phyloP scores from a whole-genome alignment of 202 grass and related monocot genomes.

The Thinopyrum obtusiflorum region DNA sequence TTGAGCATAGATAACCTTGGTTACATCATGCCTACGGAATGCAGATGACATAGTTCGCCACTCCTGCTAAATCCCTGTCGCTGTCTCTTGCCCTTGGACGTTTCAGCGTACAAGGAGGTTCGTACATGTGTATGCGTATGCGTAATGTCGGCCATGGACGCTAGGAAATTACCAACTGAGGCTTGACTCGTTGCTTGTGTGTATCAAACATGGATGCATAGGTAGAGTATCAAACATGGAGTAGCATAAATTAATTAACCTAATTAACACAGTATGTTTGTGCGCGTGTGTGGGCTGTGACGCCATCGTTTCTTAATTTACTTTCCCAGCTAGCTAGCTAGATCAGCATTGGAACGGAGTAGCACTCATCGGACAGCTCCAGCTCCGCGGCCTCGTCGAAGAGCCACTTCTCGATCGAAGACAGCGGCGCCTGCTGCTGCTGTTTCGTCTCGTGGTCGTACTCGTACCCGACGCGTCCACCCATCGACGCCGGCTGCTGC shows the following conservation, averaged over 20 bases:
- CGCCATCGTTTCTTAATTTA: background rate
- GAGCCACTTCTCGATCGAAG: constrained; percentile 80
- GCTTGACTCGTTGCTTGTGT: too few species aligned
- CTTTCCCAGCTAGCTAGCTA: background rate
- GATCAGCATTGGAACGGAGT: constrained; percentile 44
- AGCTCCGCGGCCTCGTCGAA: constrained; percentile 64
- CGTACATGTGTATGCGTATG: background rate
- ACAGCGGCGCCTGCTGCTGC: constrained; percentile 38
- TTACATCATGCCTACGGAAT: constrained; percentile 31
- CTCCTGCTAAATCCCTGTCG: constrained; percentile 18
- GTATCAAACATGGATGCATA: background rate
- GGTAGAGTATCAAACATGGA: background rate
- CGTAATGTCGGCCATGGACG: background rate
- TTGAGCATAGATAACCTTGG: background rate
- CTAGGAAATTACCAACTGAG: background rate
- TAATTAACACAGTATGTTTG: background rate
- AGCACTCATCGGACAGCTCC: constrained; percentile 58
- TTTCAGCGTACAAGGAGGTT: background rate
- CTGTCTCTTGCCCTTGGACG: constrained; percentile 5
- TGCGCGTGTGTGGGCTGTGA: background rate
- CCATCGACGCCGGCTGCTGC: constrained; percentile 17
- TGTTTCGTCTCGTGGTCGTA: background rate
- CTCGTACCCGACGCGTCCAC: background rate
- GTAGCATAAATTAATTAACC: background rate
- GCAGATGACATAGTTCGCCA: background rate